A percentile compares a stretch with the other conserved stretches of the same genome.
phyloP scores from a whole-genome alignment of 768 basidiomycete genomes.

The Lyophyllum semitale region DNA sequence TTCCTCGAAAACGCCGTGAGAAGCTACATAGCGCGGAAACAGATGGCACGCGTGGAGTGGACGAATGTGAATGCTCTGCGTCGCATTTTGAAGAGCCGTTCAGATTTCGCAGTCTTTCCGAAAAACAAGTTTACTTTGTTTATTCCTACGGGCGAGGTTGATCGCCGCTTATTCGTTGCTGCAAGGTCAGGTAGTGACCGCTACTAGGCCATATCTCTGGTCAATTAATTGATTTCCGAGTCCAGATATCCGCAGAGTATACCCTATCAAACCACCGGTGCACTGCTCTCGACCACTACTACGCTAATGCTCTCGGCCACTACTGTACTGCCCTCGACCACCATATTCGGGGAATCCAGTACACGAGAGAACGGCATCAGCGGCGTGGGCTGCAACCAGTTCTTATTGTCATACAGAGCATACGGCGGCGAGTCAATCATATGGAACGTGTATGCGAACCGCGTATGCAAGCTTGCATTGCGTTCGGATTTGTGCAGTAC shows the following conservation, averaged over 20 bases:
- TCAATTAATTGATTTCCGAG: too few relatives aligned
- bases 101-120: too few relatives aligned
- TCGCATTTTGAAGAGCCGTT: too few relatives aligned
- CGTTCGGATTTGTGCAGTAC: slow-evolving; percentile 91
- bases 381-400: slow-evolving; percentile 91
- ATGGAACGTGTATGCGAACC: slow-evolving; percentile 96
- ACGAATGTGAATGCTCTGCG: too few relatives aligned
- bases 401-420: slow-evolving; percentile 84
- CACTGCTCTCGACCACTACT: not conserved
- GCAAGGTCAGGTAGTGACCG: too few relatives aligned
- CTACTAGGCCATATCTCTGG: too few relatives aligned
- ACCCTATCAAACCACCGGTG: not conserved
- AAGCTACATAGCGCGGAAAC: too few relatives aligned
- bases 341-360: slow-evolving; percentile 27
- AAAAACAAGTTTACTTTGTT: too few relatives aligned
- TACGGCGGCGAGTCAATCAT: slow-evolving; percentile 81
- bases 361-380: slow-evolving; percentile 80
- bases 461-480: slow-evolving; percentile 77
- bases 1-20: too few relatives aligned
- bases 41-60: too few relatives aligned
- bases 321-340: not conserved
- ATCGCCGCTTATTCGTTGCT: too few relatives aligned
- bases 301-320: not conserved
- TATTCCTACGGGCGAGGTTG: too few relatives aligned
- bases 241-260: not conserved